Evolutionary conservation across 2,329 filamentous ascomycete genomes (phyloP), one percentile per base, ranked within the genome.

Genomic region (Colletotrichum noveboracense): DNA sequence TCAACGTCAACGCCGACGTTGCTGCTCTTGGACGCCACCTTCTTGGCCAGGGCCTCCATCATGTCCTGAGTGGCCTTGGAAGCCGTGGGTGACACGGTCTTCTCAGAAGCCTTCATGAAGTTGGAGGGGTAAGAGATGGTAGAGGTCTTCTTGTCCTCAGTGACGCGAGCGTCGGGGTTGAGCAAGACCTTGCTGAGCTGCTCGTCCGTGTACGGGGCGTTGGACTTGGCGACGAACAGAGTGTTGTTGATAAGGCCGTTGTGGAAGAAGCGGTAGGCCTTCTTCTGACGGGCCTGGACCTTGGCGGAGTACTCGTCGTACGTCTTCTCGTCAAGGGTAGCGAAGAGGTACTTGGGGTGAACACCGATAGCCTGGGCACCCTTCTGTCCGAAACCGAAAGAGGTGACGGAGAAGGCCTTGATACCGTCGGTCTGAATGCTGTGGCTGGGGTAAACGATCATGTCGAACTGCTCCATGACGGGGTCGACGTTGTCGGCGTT

Each of bases 371-470:
- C 96, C 86, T 99, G 97, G 30, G 97, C 95, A 83, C 97, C 97
- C 92, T 99, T 99, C 87, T 99, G 97, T 80, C 97, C 97, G 89
- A 99, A 99, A 86, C 97, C 97, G 85, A 99, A 99, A 0, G 97
- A 99, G 8, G 97, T 99, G 78, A 99, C 95, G 1, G 96, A 98
- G 91, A 99, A 98, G 16, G 97, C 97, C 88, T 98, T 99, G 89
- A 99, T 91, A 78, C 97, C 97, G 82, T 99, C 97, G 9, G 97
- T 99, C 89, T 99, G 97, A 80, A 99, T 96, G 85, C 93, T 94
- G 81, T 95, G 94, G 87, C 94, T 98, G 62, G 97, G 97, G 87
- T 98, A 99, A 78, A 98, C 95, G 80, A 99, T 98, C 88, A 98
- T 94, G 84, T 99, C 97, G 80, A 97, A 99, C 84, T 98, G 92